phyloP scores from a whole-genome alignment of 495 filamentous ascomycete genomes.

The Talaromyces borbonicus region DNA sequence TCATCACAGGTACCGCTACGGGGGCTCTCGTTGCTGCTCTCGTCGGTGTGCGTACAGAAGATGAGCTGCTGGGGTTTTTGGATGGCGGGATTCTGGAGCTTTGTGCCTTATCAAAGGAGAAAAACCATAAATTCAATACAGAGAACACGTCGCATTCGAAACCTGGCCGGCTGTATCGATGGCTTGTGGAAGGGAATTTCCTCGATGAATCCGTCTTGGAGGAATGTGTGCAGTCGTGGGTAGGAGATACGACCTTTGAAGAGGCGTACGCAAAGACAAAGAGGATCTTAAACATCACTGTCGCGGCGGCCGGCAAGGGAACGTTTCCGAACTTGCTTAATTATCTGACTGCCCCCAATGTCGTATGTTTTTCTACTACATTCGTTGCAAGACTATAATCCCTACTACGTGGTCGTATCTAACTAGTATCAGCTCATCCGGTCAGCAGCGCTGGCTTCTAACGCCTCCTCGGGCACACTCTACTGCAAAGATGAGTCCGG shows the following conservation, averaged over 20 bases:
- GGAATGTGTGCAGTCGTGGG: slow-evolving; percentile 73
- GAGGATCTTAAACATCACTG: slow-evolving; percentile 84
- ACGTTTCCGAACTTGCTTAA: slow-evolving; percentile 81
- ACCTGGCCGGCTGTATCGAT: slow-evolving; percentile 40
- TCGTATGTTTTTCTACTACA: slow-evolving; percentile 64
- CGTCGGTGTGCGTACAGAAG: slow-evolving; percentile 81
- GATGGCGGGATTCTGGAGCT: slow-evolving; percentile 74
- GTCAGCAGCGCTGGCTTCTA: slow-evolving; percentile 89
- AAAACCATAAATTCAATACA: slow-evolving; percentile 2
- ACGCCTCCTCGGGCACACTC: slow-evolving; percentile 65
- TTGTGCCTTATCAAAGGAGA: slow-evolving; percentile 58
- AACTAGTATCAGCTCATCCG: slow-evolving; percentile 56
- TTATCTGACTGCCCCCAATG: slow-evolving; percentile 89
- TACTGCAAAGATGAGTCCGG: slow-evolving; percentile 77
- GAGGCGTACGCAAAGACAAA: slow-evolving; percentile 84
- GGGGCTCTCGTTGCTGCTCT: slow-evolving; percentile 86
- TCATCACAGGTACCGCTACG: slow-evolving; percentile 85
- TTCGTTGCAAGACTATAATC: too few relatives aligned
- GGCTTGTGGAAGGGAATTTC: slow-evolving; percentile 67
- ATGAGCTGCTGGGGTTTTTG: slow-evolving; percentile 68
- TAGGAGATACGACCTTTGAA: slow-evolving; percentile 88
- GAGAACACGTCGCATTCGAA: not conserved
- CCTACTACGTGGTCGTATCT: not conserved
- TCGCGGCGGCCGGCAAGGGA: slow-evolving; percentile 61
- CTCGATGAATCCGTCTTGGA: slow-evolving; percentile 75